phyloP scores from a whole-genome alignment of 2,329 filamentous ascomycete genomes.

The Xylariales sp. region DNA sequence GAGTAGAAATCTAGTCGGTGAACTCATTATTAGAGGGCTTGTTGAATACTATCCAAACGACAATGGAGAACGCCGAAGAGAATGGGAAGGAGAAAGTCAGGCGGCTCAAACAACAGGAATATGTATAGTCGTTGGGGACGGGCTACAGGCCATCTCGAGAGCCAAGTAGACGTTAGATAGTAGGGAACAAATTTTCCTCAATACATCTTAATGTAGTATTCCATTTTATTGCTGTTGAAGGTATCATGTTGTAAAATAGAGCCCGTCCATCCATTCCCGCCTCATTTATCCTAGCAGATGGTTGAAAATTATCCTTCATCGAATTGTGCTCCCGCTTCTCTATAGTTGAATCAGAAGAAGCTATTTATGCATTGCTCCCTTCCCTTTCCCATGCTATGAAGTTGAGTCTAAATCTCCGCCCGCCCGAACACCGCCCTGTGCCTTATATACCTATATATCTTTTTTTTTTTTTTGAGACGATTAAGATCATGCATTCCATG shows the following conservation, averaged over 20 bases:
- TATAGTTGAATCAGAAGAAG: constrained; percentile 41
- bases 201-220: constrained; percentile 5
- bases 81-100: too few relatives aligned
- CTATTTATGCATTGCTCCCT: constrained; percentile 26
- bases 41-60: too few relatives aligned
- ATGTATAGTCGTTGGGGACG: too few relatives aligned
- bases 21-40: too few relatives aligned
- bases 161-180: not conserved
- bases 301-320: constrained; percentile 13
- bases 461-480: not conserved
- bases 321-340: constrained; percentile 31
- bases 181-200: not conserved
- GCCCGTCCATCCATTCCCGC: not conserved
- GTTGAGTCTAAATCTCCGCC: constrained; percentile 35
- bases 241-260: constrained; percentile 28
- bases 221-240: constrained; percentile 36
- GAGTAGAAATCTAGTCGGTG: too few relatives aligned
- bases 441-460: not conserved
- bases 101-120: too few relatives aligned
- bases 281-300: constrained; percentile 12
- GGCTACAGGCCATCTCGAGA: too few relatives aligned
- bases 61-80: too few relatives aligned
- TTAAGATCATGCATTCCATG: constrained; percentile 1
- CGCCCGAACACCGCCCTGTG: constrained; percentile 26
- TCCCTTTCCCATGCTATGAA: constrained; percentile 31